Evolutionary conservation across 2,329 filamentous ascomycete genomes (phyloP).

Genomic region (Trichophyton verrucosum): DNA sequence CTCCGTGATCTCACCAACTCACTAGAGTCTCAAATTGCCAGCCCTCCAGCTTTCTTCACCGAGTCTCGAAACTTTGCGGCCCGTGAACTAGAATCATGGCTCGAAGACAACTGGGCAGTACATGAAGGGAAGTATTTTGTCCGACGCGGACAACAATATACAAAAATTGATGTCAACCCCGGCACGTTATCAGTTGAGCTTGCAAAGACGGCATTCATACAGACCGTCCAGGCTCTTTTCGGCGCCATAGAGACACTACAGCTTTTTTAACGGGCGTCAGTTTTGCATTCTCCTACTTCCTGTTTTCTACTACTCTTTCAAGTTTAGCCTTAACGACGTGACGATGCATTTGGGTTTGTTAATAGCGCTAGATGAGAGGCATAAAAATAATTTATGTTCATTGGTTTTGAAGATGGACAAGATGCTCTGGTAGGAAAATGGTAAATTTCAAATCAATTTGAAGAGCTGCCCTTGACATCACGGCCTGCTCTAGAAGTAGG

Average conservation of each 20-base stretch:
- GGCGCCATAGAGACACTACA: conserved; percentile 14
- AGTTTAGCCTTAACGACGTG: background rate
- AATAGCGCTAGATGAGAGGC: background rate
- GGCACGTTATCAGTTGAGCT: conserved; percentile 16
- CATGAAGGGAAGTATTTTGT: conserved; percentile 37
- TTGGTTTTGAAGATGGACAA: too few species aligned
- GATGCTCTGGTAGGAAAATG: too few species aligned
- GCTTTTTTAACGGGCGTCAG: conserved; percentile 7
- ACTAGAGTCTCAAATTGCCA: conserved; percentile 3
- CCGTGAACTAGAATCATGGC: conserved; percentile 33
- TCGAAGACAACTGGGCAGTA: conserved; percentile 37
- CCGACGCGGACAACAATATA: conserved; percentile 32
- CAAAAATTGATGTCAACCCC: conserved; percentile 33
- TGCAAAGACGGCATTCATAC: conserved; percentile 16
- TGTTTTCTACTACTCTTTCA: background rate
- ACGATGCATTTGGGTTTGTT: background rate
- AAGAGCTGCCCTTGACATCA: too few species aligned
- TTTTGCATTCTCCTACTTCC: background rate
- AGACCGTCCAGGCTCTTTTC: conserved; percentile 17
- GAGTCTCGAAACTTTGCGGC: conserved; percentile 24
- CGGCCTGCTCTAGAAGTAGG: background rate
- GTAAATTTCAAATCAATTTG: too few species aligned
- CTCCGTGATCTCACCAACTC: conserved; percentile 4
- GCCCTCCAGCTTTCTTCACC: conserved; percentile 13
- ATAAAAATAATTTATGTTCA: too few species aligned